phyloP scores from a whole-genome alignment of 208 protist genomes.

The Angomonas deanei region DNA sequence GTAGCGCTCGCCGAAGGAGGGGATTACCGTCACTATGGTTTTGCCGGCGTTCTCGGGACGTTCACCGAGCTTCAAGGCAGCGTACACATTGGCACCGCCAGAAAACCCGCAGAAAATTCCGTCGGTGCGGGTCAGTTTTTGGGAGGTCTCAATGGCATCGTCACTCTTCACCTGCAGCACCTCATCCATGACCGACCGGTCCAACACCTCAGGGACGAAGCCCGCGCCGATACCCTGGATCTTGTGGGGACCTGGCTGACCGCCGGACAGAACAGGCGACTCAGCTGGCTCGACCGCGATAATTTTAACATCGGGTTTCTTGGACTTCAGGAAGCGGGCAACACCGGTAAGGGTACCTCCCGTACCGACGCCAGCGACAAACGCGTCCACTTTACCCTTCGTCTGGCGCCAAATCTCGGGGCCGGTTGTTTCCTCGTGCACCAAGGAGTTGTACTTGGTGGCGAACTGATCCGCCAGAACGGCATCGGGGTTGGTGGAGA shows the following conservation, averaged over 20 bases:
- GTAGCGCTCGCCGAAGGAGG: slow-evolving; percentile 89
- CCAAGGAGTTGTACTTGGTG: slow-evolving; percentile 80
- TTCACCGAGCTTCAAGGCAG: slow-evolving; percentile 72
- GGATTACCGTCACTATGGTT: slow-evolving; percentile 85
- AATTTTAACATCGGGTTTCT: slow-evolving; percentile 40
- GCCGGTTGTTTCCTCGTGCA: slow-evolving; percentile 89
- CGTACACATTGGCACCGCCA: slow-evolving; percentile 77
- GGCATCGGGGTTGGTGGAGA: slow-evolving; percentile 58
- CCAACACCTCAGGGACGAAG: slow-evolving; percentile 78
- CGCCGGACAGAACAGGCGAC: slow-evolving; percentile 78
- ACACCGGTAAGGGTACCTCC: slow-evolving; percentile 82
- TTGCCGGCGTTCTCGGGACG: slow-evolving; percentile 85
- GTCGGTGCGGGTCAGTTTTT: slow-evolving; percentile 70
- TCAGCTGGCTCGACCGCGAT: slow-evolving; percentile 84
- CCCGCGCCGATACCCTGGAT: slow-evolving; percentile 91
- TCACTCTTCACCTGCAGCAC: slow-evolving; percentile 68
- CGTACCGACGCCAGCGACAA: slow-evolving; percentile 86
- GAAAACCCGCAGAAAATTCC: slow-evolving; percentile 83
- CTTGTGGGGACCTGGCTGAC: slow-evolving; percentile 76
- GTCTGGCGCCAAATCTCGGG: slow-evolving; percentile 84
- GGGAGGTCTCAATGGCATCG: slow-evolving; percentile 57
- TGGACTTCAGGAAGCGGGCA: slow-evolving; percentile 61
- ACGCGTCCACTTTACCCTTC: slow-evolving; percentile 77
- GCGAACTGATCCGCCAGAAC: slow-evolving; percentile 82
- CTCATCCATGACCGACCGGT: slow-evolving; percentile 60